Evolutionary conservation across 208 protist genomes (phyloP).

Genomic region (Crithidia expoeki): DNA sequence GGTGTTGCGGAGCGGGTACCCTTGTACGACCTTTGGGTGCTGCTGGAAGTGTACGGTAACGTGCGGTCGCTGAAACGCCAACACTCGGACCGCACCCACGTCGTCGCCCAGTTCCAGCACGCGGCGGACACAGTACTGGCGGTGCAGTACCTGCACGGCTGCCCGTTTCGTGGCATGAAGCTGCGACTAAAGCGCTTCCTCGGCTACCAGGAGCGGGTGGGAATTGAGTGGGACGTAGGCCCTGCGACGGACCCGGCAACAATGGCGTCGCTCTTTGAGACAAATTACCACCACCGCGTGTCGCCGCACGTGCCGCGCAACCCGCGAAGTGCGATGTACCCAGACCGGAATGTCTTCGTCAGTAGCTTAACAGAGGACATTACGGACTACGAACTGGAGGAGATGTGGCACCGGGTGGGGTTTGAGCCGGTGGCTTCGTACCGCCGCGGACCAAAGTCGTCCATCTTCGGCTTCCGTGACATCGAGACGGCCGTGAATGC

Average conservation of each 20-base stretch:
- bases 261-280: constrained; percentile 63
- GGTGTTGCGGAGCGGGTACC: constrained; percentile 67
- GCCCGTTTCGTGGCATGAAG: constrained; percentile 63
- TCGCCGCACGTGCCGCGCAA: constrained; percentile 73
- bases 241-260: constrained; percentile 75
- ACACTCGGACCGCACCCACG: constrained; percentile 70
- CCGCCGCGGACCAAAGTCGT: constrained; percentile 60
- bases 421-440: constrained; percentile 50
- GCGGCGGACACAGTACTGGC: constrained; percentile 62
- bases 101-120: constrained; percentile 86
- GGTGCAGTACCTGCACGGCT: constrained; percentile 75
- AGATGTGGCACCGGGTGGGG: constrained; percentile 46
- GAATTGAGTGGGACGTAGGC: constrained; percentile 77
- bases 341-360: constrained; percentile 79
- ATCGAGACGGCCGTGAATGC: constrained; percentile 69
- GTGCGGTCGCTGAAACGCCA: constrained; percentile 84
- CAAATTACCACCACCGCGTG: constrained; percentile 81
- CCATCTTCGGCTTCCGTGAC: constrained; percentile 68
- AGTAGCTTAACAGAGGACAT: constrained; percentile 74
- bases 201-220: constrained; percentile 71
- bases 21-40: constrained; percentile 83
- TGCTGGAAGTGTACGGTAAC: constrained; percentile 91
- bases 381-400: constrained; percentile 68
- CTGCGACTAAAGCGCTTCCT: constrained; percentile 75
- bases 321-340: constrained; percentile 64